Base-by-base conservation (phyloP, 2,329 filamentous ascomycete species). In the Didymella exigua region DNA sequence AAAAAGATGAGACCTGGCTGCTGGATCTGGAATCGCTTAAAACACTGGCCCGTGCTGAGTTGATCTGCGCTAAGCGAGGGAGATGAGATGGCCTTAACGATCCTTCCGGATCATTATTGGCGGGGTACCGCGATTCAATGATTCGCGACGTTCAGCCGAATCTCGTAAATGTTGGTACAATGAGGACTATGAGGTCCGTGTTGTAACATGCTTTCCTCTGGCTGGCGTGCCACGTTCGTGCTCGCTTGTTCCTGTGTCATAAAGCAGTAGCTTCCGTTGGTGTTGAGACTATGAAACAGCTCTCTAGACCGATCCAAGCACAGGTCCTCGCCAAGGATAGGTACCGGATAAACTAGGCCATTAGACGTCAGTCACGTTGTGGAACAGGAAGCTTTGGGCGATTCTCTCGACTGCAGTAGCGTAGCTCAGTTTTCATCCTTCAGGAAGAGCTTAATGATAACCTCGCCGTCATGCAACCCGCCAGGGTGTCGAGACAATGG, bases 201-300 rank as follows among this genome's bases (percentile, higher is more conserved):
- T 19, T 11, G 10, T 14, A 10, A 7, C 7, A 10, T 30, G 10
- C 13, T 30, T 30, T 5, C 36, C 13, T 5, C 24, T 23, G 19
- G 9, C 21, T 49, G 33, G 29, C 31, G 14, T 3, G 36, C 36
- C 21, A n/a, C 42, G 30, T 19, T 31, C 27, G 8, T 41, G 10
- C n/a, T 41, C 47, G 36, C 46, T 50, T 42, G 41, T 42, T 50
- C 29, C 36, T 56, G 51, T 29, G 37, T 58, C 16, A 43, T 36
- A 7, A 13, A 29, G 5, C 34, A 36, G 30, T 48, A 54, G 42
- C 40, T 59, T 52, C 55, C 23, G 24, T 52, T 43, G 31, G 46
- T 26, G 52, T 56, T 54, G 58, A 23, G 33, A 26, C 19, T 47
- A n/a, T 30, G 40, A 54, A 42, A 30, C 47, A 24, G 19, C 38